Conservation (phyloP, 148 eudicot species). For the Rhododendron molle region DNA sequence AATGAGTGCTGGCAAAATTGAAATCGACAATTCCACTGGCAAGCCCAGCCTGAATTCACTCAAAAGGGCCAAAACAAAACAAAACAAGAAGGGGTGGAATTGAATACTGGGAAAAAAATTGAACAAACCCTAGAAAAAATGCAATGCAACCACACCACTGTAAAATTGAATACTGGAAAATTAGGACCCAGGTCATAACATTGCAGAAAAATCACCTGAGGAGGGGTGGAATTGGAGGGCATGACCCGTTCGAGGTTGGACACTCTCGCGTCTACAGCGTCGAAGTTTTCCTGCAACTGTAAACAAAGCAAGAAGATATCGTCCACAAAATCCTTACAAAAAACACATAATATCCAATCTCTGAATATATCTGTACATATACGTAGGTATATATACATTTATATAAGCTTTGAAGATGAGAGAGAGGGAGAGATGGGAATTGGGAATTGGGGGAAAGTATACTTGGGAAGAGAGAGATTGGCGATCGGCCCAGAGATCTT, state of each 20-base stretch:
- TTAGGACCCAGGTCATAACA: neutral
- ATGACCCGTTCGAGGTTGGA: slow-evolving; percentile 24
- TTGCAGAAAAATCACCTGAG: slow-evolving; percentile 14
- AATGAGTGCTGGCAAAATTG: neutral
- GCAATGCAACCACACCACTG: neutral
- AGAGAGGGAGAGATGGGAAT: neutral
- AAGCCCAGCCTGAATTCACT: neutral
- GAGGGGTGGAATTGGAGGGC: slow-evolving; percentile 8
- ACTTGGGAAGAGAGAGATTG: slow-evolving; percentile 26
- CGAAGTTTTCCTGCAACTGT: slow-evolving; percentile 18
- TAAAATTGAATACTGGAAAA: neutral
- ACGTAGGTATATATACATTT: neutral
- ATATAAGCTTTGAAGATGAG: neutral
- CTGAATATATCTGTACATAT: no score
- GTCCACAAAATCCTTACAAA: neutral
- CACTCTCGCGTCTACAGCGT: slow-evolving; percentile 25
- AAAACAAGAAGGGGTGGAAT: neutral
- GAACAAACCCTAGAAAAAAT: neutral
- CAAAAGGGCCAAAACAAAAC: neutral
- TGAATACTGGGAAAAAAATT: no score
- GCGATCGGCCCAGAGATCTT: slow-evolving; percentile 28
- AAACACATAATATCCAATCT: neutral
- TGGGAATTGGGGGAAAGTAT: neutral
- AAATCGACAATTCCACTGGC: neutral
- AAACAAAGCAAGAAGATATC: neutral